Percentiles rank a stretch among this genome's conserved stretches.
These are phyloP conservation scores for Maudiozyma bulderi DNA, from an alignment of 805 yeast species.

Conservation along the genomic window DNA sequence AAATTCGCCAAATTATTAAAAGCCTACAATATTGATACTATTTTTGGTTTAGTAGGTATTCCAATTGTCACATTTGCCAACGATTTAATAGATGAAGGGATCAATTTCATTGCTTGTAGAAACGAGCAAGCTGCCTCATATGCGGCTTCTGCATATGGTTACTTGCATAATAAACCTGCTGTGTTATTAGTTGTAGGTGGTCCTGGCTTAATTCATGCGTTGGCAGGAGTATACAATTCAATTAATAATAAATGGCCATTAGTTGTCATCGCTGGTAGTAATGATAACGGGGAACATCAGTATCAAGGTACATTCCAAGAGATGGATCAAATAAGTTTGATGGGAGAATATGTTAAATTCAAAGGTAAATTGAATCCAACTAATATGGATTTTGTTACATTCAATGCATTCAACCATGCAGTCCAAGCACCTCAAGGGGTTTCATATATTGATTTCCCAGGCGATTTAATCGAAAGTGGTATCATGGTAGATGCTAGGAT, in stretches of 20 bases:
- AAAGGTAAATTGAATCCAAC: constrained; percentile 29
- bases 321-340: constrained; percentile 48
- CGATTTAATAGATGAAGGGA: constrained; percentile 42
- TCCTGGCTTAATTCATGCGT: constrained; percentile 60
- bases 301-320: constrained; percentile 65
- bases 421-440: constrained; percentile 47
- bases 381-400: constrained; percentile 13
- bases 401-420: constrained; percentile 17
- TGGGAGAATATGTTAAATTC: constrained; percentile 42
- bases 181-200: constrained; percentile 67
- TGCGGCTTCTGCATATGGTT: constrained; percentile 67
- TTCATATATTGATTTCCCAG: constrained; percentile 57
- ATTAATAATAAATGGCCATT: constrained; percentile 56
- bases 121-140: constrained; percentile 70
- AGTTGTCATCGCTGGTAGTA: constrained; percentile 53
- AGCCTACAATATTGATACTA: constrained; percentile 41
- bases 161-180: constrained; percentile 54
- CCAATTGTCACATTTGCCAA: constrained; percentile 68
- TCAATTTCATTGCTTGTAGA: constrained; percentile 50
- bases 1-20: constrained; percentile 39
- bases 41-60: constrained; percentile 68
- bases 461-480: constrained; percentile 37
- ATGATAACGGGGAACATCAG: constrained; percentile 35
- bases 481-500: constrained; percentile 3
- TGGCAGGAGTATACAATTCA: constrained; percentile 59